Evolutionary conservation across 2,329 filamentous ascomycete species (phyloP), one percentile per base, ranked within the genome.

Genomic region (Chaetothyriales sp.): DNA sequence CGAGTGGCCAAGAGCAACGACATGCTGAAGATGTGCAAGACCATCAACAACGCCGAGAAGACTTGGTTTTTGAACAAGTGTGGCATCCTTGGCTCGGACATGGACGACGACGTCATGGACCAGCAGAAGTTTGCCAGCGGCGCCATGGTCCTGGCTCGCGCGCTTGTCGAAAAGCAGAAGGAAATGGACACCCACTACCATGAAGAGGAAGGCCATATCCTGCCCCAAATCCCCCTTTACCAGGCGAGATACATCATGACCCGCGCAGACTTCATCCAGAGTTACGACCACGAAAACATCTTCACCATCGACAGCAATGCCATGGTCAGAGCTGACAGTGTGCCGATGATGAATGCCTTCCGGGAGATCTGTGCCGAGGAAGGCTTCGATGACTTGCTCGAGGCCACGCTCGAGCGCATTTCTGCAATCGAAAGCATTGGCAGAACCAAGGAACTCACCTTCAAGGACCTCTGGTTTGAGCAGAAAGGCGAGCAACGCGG

Each of bases 31-130:
- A 86, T 83, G 26, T 95, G 89, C 65, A 70, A 92, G 44, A 67
- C 75, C 18, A 87, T 89, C 57, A 83, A 78, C 61, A 70, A 78
- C 36, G 76, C 74, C 42, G 84, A 89, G 62, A 85, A 84, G 64
- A 82, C 79, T 0, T 89, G 84, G 84, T 82, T 88, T 59, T 67
- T 88, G 18, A 88, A 86, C 66, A 80, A 84, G 63, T 87, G 83
- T 64, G 84, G 83, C 72, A 84, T 88, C 49, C 73, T 89, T 1
- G 84, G 84, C 18, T 72, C 70, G 54, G 80, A 82, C 56, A 88
- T 84, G 83, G 92, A 96, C 60, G 92, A 96, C 67, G 92, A 98
- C 64, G 92, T 95, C 59, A 96, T 96, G 83, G 87, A 95, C 63
- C 86, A 95, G 66, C 88, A 96, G 64, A 95, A 96, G 66, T 95